These are phyloP conservation scores for Ilyonectria mors-panacis DNA, from an alignment of 2,329 filamentous ascomycete species.

Conservation along the genomic window DNA sequence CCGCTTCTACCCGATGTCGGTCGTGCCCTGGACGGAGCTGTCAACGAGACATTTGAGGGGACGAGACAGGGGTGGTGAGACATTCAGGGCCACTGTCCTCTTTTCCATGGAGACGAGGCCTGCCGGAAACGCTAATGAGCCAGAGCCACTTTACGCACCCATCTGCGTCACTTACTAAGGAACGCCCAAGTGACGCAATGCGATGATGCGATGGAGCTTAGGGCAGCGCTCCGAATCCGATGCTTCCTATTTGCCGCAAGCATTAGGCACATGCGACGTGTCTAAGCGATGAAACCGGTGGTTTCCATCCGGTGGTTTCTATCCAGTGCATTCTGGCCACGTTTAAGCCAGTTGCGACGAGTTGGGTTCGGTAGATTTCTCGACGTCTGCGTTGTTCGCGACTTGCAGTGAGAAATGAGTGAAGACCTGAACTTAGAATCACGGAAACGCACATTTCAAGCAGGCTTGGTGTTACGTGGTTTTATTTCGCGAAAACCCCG, in stretches of 20 bases:
- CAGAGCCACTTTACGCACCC: not conserved
- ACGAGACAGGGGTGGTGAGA: slow-evolving; percentile 20
- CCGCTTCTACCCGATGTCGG: slow-evolving; percentile 3
- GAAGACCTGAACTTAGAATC: too few relatives aligned
- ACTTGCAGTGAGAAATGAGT: too few relatives aligned
- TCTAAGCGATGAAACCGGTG: not conserved
- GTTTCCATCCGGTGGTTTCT: not conserved
- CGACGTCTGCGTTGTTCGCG: too few relatives aligned
- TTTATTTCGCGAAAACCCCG: too few relatives aligned
- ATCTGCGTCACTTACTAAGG: not conserved
- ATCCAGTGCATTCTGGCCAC: not conserved
- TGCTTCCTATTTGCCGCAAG: not conserved
- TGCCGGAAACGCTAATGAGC: slow-evolving; percentile 6
- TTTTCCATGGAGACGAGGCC: not conserved
- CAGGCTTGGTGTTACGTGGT: too few relatives aligned
- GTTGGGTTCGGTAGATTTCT: too few relatives aligned
- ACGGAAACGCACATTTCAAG: too few relatives aligned
- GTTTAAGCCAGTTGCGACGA: too few relatives aligned
- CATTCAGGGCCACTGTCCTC: slow-evolving; percentile 9
- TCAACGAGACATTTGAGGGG: slow-evolving; percentile 15
- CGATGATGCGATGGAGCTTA: not conserved
- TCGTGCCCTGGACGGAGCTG: slow-evolving; percentile 11
- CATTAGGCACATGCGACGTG: not conserved
- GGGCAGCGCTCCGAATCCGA: not conserved
- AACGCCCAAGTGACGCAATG: not conserved